Conservation (phyloP, 2,329 filamentous ascomycete species). For the Sphaerulina musiva region DNA sequence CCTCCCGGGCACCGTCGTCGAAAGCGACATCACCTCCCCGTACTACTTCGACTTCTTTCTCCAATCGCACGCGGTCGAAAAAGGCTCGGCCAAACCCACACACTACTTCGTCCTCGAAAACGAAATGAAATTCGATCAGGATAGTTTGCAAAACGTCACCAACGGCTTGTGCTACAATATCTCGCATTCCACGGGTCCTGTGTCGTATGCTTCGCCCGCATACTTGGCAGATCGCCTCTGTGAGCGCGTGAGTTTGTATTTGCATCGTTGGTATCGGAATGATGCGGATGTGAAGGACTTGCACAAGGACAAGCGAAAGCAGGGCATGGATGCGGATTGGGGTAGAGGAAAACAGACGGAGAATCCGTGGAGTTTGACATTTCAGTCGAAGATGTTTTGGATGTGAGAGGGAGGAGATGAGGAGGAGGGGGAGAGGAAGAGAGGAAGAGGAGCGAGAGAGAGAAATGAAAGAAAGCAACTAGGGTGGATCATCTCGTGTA, state of each 20-base stretch:
- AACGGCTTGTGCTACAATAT: slow-evolving; percentile 34
- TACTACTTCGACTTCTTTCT: slow-evolving; percentile 32
- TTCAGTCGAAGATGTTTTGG: too few species aligned
- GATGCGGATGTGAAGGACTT: too few species aligned
- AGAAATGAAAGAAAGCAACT: too few species aligned
- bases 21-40: slow-evolving; percentile 2
- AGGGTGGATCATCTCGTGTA: too few species aligned
- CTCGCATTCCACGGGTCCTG: slow-evolving; percentile 28
- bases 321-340: too few species aligned
- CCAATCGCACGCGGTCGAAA: slow-evolving; percentile 30
- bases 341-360: too few species aligned
- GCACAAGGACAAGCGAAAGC: too few species aligned
- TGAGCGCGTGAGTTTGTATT: slow-evolving; percentile 24
- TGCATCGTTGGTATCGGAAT: too few species aligned
- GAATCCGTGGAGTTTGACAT: too few species aligned
- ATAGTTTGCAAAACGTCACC: slow-evolving; percentile 24
- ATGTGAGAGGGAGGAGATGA: too few species aligned
- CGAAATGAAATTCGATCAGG: slow-evolving; percentile 5
- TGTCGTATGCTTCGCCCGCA: slow-evolving; percentile 35
- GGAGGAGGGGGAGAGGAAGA: too few species aligned
- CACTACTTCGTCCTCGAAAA: slow-evolving; percentile 34
- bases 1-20: neutral
- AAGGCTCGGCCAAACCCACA: slow-evolving; percentile 30
- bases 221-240: slow-evolving; percentile 39
- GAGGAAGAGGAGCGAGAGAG: too few species aligned